Conservation (phyloP, 345 rosid genomes). For the Toxicodendron radicans region DNA sequence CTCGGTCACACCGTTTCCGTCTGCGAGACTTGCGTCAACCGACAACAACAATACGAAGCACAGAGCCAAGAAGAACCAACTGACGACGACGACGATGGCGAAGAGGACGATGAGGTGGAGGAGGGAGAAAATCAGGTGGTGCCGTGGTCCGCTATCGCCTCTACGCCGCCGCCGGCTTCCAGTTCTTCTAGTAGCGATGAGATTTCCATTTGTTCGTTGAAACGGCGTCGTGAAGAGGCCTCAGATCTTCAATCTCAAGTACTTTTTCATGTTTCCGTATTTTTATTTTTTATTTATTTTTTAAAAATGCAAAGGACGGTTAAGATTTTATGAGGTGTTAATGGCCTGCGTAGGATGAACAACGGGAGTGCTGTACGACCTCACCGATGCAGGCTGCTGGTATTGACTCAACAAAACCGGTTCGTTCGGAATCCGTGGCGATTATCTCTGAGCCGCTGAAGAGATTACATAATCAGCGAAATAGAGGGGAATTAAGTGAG, state of each 20-base stretch:
- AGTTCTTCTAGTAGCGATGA: slow-evolving; percentile 42
- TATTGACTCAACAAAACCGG: slow-evolving; percentile 24
- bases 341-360: slow-evolving; percentile 21
- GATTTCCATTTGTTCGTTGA: slow-evolving; percentile 19
- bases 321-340: not conserved
- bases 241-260: slow-evolving; percentile 40
- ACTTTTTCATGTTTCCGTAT: not conserved
- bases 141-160: slow-evolving; percentile 41
- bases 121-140: slow-evolving; percentile 62
- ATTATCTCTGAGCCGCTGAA: slow-evolving; percentile 3
- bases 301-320: not conserved
- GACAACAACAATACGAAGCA: slow-evolving; percentile 13
- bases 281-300: not conserved
- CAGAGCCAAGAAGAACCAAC: slow-evolving; percentile 26
- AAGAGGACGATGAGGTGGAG: slow-evolving; percentile 18
- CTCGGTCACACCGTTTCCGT: slow-evolving; percentile 55
- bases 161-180: slow-evolving; percentile 41
- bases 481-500: not conserved
- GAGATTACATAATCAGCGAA: not conserved
- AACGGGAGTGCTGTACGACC: slow-evolving; percentile 8
- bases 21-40: slow-evolving; percentile 41
- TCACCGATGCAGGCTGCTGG: slow-evolving; percentile 19
- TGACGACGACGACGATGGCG: slow-evolving; percentile 11
- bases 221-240: slow-evolving; percentile 24
- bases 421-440: slow-evolving; percentile 15